Conservation (phyloP, 2,329 filamentous ascomycete species). For the Colletotrichum godetiae region DNA sequence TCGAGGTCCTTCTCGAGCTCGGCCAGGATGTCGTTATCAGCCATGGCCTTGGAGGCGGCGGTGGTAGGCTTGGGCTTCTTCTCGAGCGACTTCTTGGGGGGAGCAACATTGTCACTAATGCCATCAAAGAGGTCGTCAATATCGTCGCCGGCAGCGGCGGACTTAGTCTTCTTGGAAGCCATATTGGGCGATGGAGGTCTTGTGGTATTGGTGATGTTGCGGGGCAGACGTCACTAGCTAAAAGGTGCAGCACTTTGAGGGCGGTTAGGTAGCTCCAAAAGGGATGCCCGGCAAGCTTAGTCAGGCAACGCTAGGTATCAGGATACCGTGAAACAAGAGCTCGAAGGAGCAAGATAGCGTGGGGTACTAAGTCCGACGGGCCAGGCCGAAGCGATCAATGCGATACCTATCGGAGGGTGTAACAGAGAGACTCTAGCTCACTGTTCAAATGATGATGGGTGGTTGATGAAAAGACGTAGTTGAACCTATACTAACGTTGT, state of each 20-base stretch:
- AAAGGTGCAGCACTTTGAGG: not conserved
- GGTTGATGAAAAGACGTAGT: not conserved
- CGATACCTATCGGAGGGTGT: not conserved
- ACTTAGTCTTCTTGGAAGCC: slow-evolving; percentile 71
- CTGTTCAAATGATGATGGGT: not conserved
- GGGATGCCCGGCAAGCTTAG: slow-evolving; percentile 29
- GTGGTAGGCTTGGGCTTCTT: slow-evolving; percentile 60
- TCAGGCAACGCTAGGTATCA: slow-evolving; percentile 10
- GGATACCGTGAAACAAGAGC: slow-evolving; percentile 12
- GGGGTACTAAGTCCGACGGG: not conserved
- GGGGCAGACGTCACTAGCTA: slow-evolving; percentile 30
- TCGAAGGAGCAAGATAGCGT: not conserved
- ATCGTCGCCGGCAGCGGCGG: slow-evolving; percentile 68
- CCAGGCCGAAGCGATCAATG: not conserved
- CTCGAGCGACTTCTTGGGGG: slow-evolving; percentile 57
- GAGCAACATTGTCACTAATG: slow-evolving; percentile 64
- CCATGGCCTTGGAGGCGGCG: slow-evolving; percentile 59
- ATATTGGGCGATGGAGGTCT: slow-evolving; percentile 51
- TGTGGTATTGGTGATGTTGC: slow-evolving; percentile 17
- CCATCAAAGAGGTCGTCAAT: slow-evolving; percentile 74
- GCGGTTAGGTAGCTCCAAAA: not conserved
- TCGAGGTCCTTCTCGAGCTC: slow-evolving; percentile 78
- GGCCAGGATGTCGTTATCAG: slow-evolving; percentile 82
- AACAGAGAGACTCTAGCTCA: not conserved
- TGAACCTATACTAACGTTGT: not conserved